Conservation (phyloP, 768 basidiomycete species). For the Mycena galopus region DNA sequence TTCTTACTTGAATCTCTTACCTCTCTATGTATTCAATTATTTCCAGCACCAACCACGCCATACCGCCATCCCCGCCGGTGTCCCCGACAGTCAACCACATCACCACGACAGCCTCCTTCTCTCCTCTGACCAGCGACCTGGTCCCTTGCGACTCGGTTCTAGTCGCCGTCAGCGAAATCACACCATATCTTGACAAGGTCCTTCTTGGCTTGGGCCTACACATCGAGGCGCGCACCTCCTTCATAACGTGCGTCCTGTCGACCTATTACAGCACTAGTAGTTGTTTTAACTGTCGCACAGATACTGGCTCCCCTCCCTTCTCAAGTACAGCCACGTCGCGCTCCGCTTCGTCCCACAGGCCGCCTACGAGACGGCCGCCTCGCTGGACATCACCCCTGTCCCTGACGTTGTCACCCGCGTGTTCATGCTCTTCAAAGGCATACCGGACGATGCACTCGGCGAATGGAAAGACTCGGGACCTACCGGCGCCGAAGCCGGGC, state of each 20-base stretch:
- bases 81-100: background rate
- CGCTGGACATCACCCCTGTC: conserved; percentile 51
- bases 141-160: conserved; percentile 46
- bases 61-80: background rate
- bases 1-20: background rate
- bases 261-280: background rate
- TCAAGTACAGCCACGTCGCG: conserved; percentile 55
- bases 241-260: conserved; percentile 54
- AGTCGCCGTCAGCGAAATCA: conserved; percentile 43
- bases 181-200: conserved; percentile 52
- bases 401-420: conserved; percentile 60
- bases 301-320: conserved; percentile 60
- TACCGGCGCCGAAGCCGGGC: conserved; percentile 31
- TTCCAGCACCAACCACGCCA: conserved; percentile 10
- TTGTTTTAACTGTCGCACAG: conserved; percentile 37
- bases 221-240: conserved; percentile 58
- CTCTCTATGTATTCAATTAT: background rate
- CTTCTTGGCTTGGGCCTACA: conserved; percentile 52
- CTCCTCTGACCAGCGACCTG: conserved; percentile 31
- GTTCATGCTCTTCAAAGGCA: conserved; percentile 62
- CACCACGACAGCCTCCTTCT: conserved; percentile 1
- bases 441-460: conserved; percentile 26
- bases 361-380: conserved; percentile 56
- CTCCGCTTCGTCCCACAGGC: conserved; percentile 61
- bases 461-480: background rate